Evolutionary conservation across 2,329 filamentous ascomycete genomes (phyloP), one percentile per base, ranked within the genome.

Genomic region (Alternaria ventricosa): DNA sequence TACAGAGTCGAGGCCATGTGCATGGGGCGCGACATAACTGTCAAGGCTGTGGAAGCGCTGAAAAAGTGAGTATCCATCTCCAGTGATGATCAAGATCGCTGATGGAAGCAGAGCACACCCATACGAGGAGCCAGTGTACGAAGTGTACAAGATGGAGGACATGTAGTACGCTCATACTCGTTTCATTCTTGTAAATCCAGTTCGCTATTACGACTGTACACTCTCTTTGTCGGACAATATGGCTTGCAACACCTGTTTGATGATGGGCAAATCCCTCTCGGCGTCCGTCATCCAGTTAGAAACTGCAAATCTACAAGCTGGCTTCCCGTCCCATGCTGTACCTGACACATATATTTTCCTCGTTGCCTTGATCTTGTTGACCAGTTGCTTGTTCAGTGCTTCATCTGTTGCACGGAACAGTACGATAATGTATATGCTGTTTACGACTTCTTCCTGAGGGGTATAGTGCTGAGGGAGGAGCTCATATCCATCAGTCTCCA

Each of bases 221-320:
- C 44, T 9, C 15, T 33, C 33, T 12, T 44, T 49, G 12, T 41
- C 25, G 13, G 27, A 60, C 25, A 36, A 18, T 44, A 81, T 69
- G n/a, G 79, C 74, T 23, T 83, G 81, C 71, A 97, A 78, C 4
- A 94, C 89, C 6, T 84, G 81, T 64, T 82, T 85, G 15, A 96
- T 86, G n/a, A 93, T 77, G 20, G 80, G 81, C 63, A 90, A 81
- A 75, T 97, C 94, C 63, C 85, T 84, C 51, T 89, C 84, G 0
- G 89, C 84, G 73, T 94, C 85, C 2, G 92, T 90, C 78, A 87
- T 88, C 93, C 94, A 97, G 74, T 92, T 97, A 43, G 92, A 91
- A 45, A 97, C 88, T 0, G 95, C 94, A 70, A 97, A 88, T n/a
- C 95, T 86, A 64, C 90, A 91, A 9, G 94, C 94, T 60, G 89